Evolutionary conservation across 148 eudicot species (phyloP), one percentile per base, ranked within the genome.

Genomic region (Agrostemma githago): DNA sequence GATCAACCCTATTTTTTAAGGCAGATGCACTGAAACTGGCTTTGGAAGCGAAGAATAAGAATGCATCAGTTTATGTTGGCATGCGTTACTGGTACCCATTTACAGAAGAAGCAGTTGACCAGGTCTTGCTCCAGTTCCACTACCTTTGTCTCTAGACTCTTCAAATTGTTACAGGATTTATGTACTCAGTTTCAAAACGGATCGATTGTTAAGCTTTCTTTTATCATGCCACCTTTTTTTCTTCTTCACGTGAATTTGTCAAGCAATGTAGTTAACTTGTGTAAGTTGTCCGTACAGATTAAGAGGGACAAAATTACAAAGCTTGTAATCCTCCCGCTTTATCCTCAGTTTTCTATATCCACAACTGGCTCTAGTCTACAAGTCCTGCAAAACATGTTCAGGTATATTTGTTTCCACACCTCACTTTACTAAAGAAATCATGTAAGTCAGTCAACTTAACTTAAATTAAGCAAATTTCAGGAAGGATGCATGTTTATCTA

Each of bases 41-140:
- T 66, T 78, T 95, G 75, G 88, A 89, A 83, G 84, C 85, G 40
- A 92, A 90, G 83, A 77, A 86, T 9, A 85, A 83, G 67, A 73
- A 84, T 78, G 96, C 85, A 46, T 84, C 89, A 72, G 96, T 95
- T 39, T 95, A 95, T 80, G 94, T 95, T 65, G 98, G 92, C 78
- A 95, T 95, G 98, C 83, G 98, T 9, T 95, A 95, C 82, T 95
- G 98, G 98, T 88, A 85, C 68, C 98, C 98, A n/a, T 95, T 87
- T 74, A 95, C 98, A 40, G 97, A 95, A 80, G 98, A 95, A 79
- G 96, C 98, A 70, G 89, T 92, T 84, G 79, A 86, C 21, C 93
- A 88, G 96, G 98, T 26, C 34, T 26, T 0, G 34, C 34, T 26
- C 34, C 34, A 26, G 34, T 26, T 26, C 34, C 34, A 26, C 34